Conservation (phyloP, 2,329 filamentous ascomycete genomes). For the Colletotrichum viniferum region DNA sequence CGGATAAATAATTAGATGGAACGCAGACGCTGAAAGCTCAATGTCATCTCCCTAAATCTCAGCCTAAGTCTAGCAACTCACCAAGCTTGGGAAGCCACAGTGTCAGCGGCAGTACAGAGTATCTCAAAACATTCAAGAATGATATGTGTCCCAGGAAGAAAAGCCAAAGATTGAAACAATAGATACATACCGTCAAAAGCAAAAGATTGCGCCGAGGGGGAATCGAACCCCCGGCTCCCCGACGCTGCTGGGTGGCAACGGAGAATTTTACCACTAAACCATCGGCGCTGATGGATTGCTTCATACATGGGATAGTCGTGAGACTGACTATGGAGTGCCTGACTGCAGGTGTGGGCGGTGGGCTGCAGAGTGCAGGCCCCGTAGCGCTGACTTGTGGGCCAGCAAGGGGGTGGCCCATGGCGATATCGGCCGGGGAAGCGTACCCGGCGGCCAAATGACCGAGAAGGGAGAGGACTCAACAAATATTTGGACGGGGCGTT, state of each 20-base stretch:
- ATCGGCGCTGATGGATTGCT: not conserved
- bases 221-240: not conserved
- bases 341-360: not conserved
- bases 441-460: not conserved
- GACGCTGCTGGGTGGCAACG: not conserved
- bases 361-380: not conserved
- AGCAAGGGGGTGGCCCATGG: not conserved
- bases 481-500: not conserved
- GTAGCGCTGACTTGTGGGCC: not conserved
- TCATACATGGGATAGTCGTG: rapidly evolving
- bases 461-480: not conserved
- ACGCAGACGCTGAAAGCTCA: too few species aligned
- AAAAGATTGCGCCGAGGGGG: not conserved
- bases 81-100: too few species aligned
- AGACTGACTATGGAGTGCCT: not conserved
- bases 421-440: not conserved
- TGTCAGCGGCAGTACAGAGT: too few species aligned
- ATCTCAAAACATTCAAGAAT: too few species aligned
- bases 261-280: not conserved
- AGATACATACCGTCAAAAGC: not conserved
- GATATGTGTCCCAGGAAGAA: too few species aligned
- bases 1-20: too few species aligned
- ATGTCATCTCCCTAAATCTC: too few species aligned
- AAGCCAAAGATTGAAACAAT: too few species aligned
- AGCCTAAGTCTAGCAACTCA: too few species aligned